Base-by-base conservation (phyloP, 768 basidiomycete species). In the Boletus rubescentipes region DNA sequence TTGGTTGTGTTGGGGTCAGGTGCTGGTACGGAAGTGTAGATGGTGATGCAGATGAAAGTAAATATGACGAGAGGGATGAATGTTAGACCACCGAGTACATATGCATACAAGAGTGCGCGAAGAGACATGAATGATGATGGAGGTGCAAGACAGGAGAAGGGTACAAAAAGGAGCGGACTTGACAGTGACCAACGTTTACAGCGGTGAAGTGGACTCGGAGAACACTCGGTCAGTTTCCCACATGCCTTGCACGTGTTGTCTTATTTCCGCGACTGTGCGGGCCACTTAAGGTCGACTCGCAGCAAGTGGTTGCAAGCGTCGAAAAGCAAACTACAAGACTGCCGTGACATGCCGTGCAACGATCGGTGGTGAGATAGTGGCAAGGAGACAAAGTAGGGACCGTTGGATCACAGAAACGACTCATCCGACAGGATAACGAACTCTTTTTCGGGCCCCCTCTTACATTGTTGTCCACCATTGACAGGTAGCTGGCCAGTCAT, bases 1-100 rank as follows among this genome's bases (percentile, higher is more conserved):
- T 78, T 70, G 62, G 55, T 31, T 9, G 73, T 57, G 65, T 84
- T 79, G 7, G 76, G 66, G 64, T 84, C 80, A 31, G 79, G 81
- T 26, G 89, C 80, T n/a, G 93, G 92, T 10, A 88, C 80, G 36
- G 92, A 89, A n/a, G 91, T 91, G 77, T 94, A 93, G 57, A 88
- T 69, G 56, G 86, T 76, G 67, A 79, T 79, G 67, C 80, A 82
- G 61, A 93, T 58, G 61, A 80, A 55, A 21, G 69, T 73, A 58
- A 80, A 72, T 63, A 92, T 59, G 60, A 89, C 66, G 42, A 97
- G 79, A 18, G 95, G 95, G 51, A 97, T 75, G 70, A 96, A 89
- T 3, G 95, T 96, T 58, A 97, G 55, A 40, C 93, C 95, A 49
- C 95, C 95, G 40, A 97, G 76, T 55, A 97, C 73, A 71, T 97